A percentile compares a stretch with the other conserved stretches of the same genome.
Evolutionary conservation across 83 land plant species (phyloP).

Genomic region (Picea abies): DNA sequence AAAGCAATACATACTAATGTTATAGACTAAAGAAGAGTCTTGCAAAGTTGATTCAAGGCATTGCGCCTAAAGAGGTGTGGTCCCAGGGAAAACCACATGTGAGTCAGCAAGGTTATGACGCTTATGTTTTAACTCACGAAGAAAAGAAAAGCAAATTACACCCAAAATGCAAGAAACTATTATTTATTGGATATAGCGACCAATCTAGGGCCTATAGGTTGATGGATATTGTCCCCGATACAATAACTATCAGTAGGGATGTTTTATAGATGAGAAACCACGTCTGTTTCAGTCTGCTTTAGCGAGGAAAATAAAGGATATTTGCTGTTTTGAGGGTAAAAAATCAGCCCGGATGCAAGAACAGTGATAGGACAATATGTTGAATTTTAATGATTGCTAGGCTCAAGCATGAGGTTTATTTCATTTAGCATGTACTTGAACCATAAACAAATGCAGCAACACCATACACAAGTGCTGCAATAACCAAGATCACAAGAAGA

Average conservation of each 20-base stretch:
- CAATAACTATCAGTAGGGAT: background rate
- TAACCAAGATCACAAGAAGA: too few relatives aligned
- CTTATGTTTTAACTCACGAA: background rate
- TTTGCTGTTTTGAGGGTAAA: background rate
- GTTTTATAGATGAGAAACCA: too few relatives aligned
- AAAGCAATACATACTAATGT: background rate
- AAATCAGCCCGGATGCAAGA: background rate
- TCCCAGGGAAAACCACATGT: background rate
- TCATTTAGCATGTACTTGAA: too few relatives aligned
- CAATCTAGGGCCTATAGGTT: background rate
- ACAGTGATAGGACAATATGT: background rate
- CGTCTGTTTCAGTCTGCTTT: too few relatives aligned
- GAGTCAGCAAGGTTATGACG: background rate
- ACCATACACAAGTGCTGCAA: too few relatives aligned
- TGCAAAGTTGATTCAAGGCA: background rate
- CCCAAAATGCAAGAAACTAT: background rate
- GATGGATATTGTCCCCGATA: background rate
- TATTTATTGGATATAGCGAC: too few relatives aligned
- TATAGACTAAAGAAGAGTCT: background rate
- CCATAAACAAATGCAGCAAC: too few relatives aligned
- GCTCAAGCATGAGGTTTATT: background rate
- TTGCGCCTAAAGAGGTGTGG: too few relatives aligned
- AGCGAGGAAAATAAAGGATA: background rate
- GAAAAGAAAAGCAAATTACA: background rate
- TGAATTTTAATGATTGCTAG: background rate